Evolutionary conservation across 176 grass and related monocot genomes (phyloP).

Genomic region (Phoenix dactylifera): DNA sequence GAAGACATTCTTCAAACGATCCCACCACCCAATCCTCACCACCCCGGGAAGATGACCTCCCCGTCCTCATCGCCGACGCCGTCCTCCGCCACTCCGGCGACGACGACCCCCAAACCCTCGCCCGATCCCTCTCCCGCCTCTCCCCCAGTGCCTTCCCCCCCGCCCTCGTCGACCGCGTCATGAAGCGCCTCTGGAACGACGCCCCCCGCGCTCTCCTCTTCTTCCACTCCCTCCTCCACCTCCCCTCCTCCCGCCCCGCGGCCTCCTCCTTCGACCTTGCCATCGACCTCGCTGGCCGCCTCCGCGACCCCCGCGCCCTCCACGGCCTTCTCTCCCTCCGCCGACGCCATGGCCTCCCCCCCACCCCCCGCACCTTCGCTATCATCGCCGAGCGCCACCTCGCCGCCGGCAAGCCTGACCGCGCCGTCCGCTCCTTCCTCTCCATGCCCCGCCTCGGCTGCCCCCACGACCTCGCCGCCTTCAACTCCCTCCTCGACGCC

Average conservation of each 20-base stretch:
- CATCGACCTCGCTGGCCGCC: conserved; percentile 63
- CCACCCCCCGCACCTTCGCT: conserved; percentile 64
- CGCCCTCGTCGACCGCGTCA: conserved; percentile 38
- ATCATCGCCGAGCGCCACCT: conserved; percentile 62
- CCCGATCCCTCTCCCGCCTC: conserved; percentile 12
- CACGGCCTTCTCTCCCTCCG: conserved; percentile 52
- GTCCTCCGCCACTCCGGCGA: conserved; percentile 36
- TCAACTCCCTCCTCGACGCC: conserved; percentile 78
- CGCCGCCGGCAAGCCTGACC: conserved; percentile 56
- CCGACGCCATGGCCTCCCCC: conserved; percentile 38
- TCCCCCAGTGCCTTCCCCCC: conserved; percentile 1
- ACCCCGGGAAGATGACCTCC: conserved; percentile 28
- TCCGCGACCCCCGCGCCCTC: conserved; percentile 37
- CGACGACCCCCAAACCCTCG: conserved; percentile 21
- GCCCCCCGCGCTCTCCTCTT: conserved; percentile 75
- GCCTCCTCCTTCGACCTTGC: conserved; percentile 67
- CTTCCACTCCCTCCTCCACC: conserved; percentile 68
- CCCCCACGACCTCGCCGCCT: conserved; percentile 35
- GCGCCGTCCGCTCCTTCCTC: conserved; percentile 71
- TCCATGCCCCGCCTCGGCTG: conserved; percentile 56
- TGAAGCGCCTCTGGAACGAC: conserved; percentile 78
- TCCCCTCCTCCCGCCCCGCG: conserved; percentile 30
- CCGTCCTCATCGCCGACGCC: conserved; percentile 28
- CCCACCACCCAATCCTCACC: conserved; percentile 26
- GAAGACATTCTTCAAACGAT: too few relatives aligned